A percentile compares a stretch with the other conserved stretches of the same genome.
These are phyloP conservation scores for Gyrodon lividus DNA, from an alignment of 768 basidiomycete species.

Conservation along the genomic window DNA sequence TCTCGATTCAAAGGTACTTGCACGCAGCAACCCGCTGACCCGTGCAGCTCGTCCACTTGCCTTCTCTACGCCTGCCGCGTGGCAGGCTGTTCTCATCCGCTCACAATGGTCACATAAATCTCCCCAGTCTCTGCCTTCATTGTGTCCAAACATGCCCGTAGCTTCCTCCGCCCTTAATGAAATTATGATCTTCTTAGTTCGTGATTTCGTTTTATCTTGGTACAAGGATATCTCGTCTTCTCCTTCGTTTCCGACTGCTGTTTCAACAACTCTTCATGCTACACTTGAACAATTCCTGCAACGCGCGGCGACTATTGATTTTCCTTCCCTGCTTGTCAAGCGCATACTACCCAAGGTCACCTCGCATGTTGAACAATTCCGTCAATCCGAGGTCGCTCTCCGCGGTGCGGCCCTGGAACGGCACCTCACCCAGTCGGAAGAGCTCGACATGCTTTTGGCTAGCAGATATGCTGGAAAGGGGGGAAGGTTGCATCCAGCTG, in stretches of 20 bases:
- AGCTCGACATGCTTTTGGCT: slow-evolving; percentile 83
- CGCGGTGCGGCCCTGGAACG: slow-evolving; percentile 82
- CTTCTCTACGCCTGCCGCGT: slow-evolving; percentile 92
- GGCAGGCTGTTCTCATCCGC: slow-evolving; percentile 86
- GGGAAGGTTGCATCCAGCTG: slow-evolving; percentile 76
- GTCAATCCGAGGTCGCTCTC: slow-evolving; percentile 82
- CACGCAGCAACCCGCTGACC: slow-evolving; percentile 38
- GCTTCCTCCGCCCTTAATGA: slow-evolving; percentile 76
- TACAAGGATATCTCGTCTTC: slow-evolving; percentile 85
- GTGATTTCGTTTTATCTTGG: slow-evolving; percentile 90
- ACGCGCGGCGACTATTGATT: slow-evolving; percentile 60
- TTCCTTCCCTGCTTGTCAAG: slow-evolving; percentile 74
- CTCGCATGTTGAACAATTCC: slow-evolving; percentile 84
- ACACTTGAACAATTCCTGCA: slow-evolving; percentile 57
- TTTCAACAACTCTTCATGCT: slow-evolving; percentile 72
- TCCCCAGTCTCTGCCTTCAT: slow-evolving; percentile 63
- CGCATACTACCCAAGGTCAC: slow-evolving; percentile 89
- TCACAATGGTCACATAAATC: slow-evolving; percentile 85
- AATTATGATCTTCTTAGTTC: slow-evolving; percentile 74
- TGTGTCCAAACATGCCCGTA: slow-evolving; percentile 62
- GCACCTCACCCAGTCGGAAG: slow-evolving; percentile 84
- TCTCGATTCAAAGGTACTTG: slow-evolving; percentile 48
- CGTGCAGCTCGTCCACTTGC: slow-evolving; percentile 70
- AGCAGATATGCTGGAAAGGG: slow-evolving; percentile 70
- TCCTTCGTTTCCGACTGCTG: slow-evolving; percentile 83